Conservation (phyloP, 2,329 filamentous ascomycete genomes). For the Fusarium penzigii region DNA sequence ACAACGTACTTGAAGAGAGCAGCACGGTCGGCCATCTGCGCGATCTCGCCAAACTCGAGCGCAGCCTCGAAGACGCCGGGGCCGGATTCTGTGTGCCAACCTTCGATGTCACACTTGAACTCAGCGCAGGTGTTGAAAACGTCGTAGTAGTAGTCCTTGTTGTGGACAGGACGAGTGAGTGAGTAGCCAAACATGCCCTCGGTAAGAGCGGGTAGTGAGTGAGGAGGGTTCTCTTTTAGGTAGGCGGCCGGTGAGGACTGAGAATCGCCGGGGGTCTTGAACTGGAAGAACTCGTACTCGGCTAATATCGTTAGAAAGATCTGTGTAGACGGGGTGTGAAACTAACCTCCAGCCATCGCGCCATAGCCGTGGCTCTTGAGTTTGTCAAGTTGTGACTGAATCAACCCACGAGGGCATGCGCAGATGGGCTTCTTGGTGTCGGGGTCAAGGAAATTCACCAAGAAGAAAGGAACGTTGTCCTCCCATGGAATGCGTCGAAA, state of each 20-base stretch:
- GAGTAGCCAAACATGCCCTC: slow-evolving; percentile 98
- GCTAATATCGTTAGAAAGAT: slow-evolving; percentile 49
- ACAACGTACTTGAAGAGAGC: slow-evolving; percentile 93
- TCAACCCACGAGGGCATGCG: slow-evolving; percentile 76
- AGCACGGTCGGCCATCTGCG: slow-evolving; percentile 87
- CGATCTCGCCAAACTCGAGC: slow-evolving; percentile 85
- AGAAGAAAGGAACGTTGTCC: slow-evolving; percentile 79
- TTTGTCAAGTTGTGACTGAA: slow-evolving; percentile 69
- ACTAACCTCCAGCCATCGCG: slow-evolving; percentile 85
- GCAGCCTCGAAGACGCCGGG: slow-evolving; percentile 96
- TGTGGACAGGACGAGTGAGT: slow-evolving; percentile 81
- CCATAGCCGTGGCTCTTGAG: slow-evolving; percentile 68
- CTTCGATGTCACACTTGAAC: slow-evolving; percentile 82
- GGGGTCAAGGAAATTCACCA: slow-evolving; percentile 81
- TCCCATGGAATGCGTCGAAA: slow-evolving; percentile 92
- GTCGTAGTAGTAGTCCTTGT: slow-evolving; percentile 89
- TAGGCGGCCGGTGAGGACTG: slow-evolving; percentile 71
- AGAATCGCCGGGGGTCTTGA: slow-evolving; percentile 63
- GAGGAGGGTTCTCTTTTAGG: slow-evolving; percentile 70
- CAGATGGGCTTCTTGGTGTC: slow-evolving; percentile 71
- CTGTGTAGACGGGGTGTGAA: no score
- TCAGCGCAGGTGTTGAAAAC: slow-evolving; percentile 78
- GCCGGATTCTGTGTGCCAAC: slow-evolving; percentile 94
- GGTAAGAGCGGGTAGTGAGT: slow-evolving; percentile 75
- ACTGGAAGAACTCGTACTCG: slow-evolving; percentile 96